Conservation (phyloP, 768 basidiomycete species). For the Suillus discolor region DNA sequence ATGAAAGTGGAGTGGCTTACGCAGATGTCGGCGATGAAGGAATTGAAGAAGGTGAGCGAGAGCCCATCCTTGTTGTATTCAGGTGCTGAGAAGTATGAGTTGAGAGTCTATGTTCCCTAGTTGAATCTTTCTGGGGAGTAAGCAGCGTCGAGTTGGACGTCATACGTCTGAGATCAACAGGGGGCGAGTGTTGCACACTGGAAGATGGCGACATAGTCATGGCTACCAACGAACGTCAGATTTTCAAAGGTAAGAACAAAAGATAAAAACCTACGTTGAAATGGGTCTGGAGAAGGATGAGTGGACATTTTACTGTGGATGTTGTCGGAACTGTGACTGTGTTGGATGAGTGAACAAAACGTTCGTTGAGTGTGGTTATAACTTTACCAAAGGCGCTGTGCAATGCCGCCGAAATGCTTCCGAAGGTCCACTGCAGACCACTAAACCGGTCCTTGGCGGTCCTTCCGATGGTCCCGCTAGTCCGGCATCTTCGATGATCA, state of each 20-base stretch:
- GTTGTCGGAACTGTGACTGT: slow-evolving; percentile 15
- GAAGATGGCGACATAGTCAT: slow-evolving; percentile 17
- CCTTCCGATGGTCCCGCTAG: neutral
- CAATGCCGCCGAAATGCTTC: neutral
- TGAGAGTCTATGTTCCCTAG: slow-evolving; percentile 41
- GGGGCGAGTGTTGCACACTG: slow-evolving; percentile 30
- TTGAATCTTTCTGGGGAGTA: slow-evolving; percentile 30
- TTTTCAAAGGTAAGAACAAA: neutral
- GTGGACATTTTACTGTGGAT: slow-evolving; percentile 18
- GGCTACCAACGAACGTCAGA: slow-evolving; percentile 13
- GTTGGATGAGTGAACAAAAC: slow-evolving; percentile 12
- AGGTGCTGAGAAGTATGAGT: slow-evolving; percentile 52
- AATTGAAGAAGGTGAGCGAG: slow-evolving; percentile 71
- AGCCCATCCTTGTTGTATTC: slow-evolving; percentile 53
- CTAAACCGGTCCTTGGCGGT: neutral
- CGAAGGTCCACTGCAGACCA: neutral
- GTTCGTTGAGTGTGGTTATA: slow-evolving; percentile 9
- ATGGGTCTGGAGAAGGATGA: slow-evolving; percentile 17
- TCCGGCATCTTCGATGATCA: neutral
- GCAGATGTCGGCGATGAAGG: slow-evolving; percentile 81
- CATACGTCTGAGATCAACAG: slow-evolving; percentile 57
- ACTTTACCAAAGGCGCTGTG: slow-evolving; percentile 3
- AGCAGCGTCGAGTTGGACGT: slow-evolving; percentile 50
- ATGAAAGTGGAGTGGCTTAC: slow-evolving; percentile 37
- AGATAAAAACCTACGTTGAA: slow-evolving; percentile 20